A percentile compares a stretch with the other conserved stretches of the same genome.
phyloP scores from a whole-genome alignment of 106 monocot species.

The Platanthera zijinensis region DNA sequence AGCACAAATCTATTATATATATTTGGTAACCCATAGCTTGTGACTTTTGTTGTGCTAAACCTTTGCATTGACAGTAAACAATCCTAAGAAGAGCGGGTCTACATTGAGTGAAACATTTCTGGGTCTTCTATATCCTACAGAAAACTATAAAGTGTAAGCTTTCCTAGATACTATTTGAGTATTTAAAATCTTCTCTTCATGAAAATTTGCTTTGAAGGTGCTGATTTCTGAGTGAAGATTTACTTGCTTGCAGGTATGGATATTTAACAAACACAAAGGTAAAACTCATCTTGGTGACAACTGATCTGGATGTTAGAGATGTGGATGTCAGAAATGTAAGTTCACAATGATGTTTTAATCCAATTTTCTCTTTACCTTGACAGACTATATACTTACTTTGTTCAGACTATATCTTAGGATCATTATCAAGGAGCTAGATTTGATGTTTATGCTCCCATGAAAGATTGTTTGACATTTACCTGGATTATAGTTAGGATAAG shows the following conservation, averaged over 20 bases:
- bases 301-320: slow-evolving; percentile 85
- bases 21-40: too few relatives aligned
- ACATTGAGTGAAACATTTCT: slow-evolving; percentile 89
- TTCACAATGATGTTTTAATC: background rate
- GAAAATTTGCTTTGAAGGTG: background rate
- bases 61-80: slow-evolving; percentile 50
- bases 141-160: slow-evolving; percentile 96
- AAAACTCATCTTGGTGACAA: slow-evolving; percentile 88
- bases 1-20: too few relatives aligned
- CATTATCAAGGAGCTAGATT: too few relatives aligned
- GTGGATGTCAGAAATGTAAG: slow-evolving; percentile 88
- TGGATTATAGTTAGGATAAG: too few relatives aligned
- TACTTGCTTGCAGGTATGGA: slow-evolving; percentile 55
- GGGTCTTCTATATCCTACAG: slow-evolving; percentile 87
- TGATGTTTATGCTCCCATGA: too few relatives aligned
- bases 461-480: too few relatives aligned
- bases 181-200: background rate
- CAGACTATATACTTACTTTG: background rate
- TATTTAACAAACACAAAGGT: slow-evolving; percentile 97
- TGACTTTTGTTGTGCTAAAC: background rate
- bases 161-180: background rate
- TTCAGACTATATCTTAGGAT: too few relatives aligned
- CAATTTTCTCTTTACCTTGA: background rate
- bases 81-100: slow-evolving; percentile 86
- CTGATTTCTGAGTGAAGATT: background rate